Base-by-base conservation (phyloP, 192 early-diverging fungal species). In the Mortierella alpina region DNA sequence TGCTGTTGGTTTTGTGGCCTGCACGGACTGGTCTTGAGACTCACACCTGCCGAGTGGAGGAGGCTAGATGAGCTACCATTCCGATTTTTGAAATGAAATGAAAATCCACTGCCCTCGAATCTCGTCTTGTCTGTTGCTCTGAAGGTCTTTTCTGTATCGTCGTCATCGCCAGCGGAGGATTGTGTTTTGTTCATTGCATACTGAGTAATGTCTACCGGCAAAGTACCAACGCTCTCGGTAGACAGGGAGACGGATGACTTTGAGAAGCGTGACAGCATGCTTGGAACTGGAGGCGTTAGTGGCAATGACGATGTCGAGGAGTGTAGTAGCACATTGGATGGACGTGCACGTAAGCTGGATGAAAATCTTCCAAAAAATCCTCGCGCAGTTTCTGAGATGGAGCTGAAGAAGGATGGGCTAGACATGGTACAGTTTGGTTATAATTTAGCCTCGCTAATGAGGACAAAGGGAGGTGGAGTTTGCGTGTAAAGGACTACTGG, bases 341-440 rank as follows among this genome's bases (percentile, higher is more conserved):
- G 31, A 6, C 66, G 66, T 22, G 10, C 42, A 31, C 66, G 66
- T 1, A 53, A 7, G 41, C 20, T 53, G 65, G 53, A 42, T 20
- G 65, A 46, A 5, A 68, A 23, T 15, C 18, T 41, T 0, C 66
- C 53, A 11, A 68, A n/a, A 44, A 68, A 58, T 12, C 66, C 66
- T 14, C 66, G 53, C 2, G 66, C 66, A 7, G 66, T 47, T 56
- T 68, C 66, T 68, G 53, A 55, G 54, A 68, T 6, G 14, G 66
- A 68, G 20, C 52, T 20, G 0, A 56, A 31, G 17, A 68, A 12
- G 11, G 41, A 45, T 39, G 64, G 52, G 31, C 31, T 31, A 3
- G 31, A 31, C 31, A 31, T 31, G 31, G 31, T 31, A 31, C 31
- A 31, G 31, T 3, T 31, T 31, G 31, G 31, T 31, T 31, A 31